phyloP scores from a whole-genome alignment of 2,329 filamentous ascomycete species.

The Aureobasidium sp. region DNA sequence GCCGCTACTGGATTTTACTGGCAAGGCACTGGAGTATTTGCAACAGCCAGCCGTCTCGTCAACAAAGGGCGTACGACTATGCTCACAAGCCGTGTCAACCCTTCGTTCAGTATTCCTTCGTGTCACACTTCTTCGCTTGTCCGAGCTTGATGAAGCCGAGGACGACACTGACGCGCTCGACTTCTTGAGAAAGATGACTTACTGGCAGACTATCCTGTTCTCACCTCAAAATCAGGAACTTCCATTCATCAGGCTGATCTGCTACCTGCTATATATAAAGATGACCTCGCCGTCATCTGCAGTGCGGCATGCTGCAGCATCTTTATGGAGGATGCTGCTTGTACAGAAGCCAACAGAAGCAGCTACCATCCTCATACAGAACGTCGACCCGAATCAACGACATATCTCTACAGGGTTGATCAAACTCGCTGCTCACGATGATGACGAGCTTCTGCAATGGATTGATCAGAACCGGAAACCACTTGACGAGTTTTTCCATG shows the following conservation, averaged over 20 bases:
- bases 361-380: conserved; percentile 61
- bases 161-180: conserved; percentile 54
- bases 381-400: conserved; percentile 60
- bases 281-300: conserved; percentile 60
- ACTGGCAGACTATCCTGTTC: conserved; percentile 91
- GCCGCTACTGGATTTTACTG: conserved; percentile 74
- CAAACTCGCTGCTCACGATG: conserved; percentile 78
- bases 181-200: conserved; percentile 78
- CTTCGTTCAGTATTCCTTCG: conserved; percentile 72
- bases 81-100: conserved; percentile 68
- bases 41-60: conserved; percentile 73
- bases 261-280: conserved; percentile 88
- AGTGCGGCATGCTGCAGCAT: conserved; percentile 68
- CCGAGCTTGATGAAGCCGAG: conserved; percentile 65
- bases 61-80: conserved; percentile 84
- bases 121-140: conserved; percentile 70
- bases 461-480: conserved; percentile 72
- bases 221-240: conserved; percentile 68
- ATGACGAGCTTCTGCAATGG: conserved; percentile 80
- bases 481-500: conserved; percentile 75
- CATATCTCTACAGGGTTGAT: conserved; percentile 69
- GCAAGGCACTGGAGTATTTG: conserved; percentile 77
- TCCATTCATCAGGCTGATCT: conserved; percentile 76
- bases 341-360: conserved; percentile 89
- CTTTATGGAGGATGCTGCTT: conserved; percentile 82